Conservation (phyloP, 2,329 filamentous ascomycete species). For the Sporothrix curviconia region DNA sequence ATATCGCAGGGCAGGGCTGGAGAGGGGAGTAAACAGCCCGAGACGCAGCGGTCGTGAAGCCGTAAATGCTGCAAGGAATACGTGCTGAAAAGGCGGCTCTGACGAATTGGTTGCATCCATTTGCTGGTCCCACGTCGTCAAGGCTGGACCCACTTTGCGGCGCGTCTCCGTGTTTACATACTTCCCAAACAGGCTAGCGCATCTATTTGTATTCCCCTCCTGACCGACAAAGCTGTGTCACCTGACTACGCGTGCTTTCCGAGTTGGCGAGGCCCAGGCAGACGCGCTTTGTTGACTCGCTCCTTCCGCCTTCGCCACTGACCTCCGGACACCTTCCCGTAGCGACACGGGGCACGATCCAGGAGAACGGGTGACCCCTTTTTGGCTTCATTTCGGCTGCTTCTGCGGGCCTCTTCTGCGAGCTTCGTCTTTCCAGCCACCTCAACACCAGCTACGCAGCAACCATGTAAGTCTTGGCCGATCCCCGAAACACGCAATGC, state of each 20-base stretch:
- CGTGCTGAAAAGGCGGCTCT: background rate
- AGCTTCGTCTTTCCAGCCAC: no score
- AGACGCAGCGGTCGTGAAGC: conserved; percentile 1
- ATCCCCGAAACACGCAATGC: no score
- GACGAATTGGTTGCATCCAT: conserved; percentile 5
- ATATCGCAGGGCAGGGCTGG: background rate
- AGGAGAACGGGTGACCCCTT: background rate
- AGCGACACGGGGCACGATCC: background rate
- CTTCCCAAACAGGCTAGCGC: conserved; percentile 15
- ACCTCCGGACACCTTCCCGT: background rate
- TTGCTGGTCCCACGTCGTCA: background rate
- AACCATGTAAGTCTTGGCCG: conserved; percentile 8
- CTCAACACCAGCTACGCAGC: background rate
- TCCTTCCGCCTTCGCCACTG: conserved; percentile 12
- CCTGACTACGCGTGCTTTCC: conserved; percentile 20
- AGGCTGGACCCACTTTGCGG: conserved; percentile 13
- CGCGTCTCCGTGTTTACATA: conserved; percentile 22
- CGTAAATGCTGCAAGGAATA: conserved; percentile 9
- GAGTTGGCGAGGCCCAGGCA: conserved; percentile 13
- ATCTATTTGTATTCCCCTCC: background rate
- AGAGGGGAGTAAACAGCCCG: background rate
- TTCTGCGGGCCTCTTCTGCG: background rate
- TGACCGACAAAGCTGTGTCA: conserved; percentile 11
- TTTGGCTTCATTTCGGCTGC: background rate
- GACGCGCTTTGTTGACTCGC: conserved; percentile 16